These are phyloP conservation scores for Angomonas deanei DNA, from an alignment of 208 protist genomes.

Conservation along the genomic window DNA sequence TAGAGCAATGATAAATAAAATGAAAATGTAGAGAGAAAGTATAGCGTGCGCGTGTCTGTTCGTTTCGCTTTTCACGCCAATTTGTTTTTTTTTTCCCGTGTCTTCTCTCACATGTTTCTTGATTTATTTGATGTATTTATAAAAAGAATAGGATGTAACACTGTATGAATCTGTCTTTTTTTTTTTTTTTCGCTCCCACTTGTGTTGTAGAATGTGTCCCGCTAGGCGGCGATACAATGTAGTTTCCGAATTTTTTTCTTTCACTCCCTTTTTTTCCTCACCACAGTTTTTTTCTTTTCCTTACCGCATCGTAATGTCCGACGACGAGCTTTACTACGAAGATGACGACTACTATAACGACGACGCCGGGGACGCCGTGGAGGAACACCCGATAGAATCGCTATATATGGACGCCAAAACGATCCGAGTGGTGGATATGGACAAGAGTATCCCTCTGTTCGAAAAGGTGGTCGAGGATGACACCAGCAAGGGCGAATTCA, in stretches of 20 bases:
- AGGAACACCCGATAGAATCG: not conserved
- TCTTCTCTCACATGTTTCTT: no score
- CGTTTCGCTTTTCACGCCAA: not conserved
- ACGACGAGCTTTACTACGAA: conserved; percentile 67
- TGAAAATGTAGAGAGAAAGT: not conserved
- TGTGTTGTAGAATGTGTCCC: no score
- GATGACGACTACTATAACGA: conserved; percentile 77
- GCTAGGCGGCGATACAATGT: no score
- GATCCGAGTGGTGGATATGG: conserved; percentile 8
- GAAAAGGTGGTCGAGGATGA: conserved; percentile 80
- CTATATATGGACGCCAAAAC: conserved; percentile 40
- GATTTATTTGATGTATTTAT: no score
- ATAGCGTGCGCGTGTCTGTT: not conserved
- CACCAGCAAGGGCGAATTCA: conserved; percentile 69
- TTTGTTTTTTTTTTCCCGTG: conserved; percentile 8
- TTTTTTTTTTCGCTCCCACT: no score
- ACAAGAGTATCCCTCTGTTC: conserved; percentile 59
- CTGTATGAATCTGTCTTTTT: no score
- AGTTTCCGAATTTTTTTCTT: conserved; percentile 10
- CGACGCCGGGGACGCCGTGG: conserved; percentile 1
- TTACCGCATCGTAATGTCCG: not conserved
- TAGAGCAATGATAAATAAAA: conserved; percentile 12
- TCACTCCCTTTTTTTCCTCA: not conserved
- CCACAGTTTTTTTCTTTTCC: not conserved
- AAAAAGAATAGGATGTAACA: no score